These are phyloP conservation scores for Calycina herbarum DNA, from an alignment of 2,329 filamentous ascomycete genomes.

Conservation along the genomic window DNA sequence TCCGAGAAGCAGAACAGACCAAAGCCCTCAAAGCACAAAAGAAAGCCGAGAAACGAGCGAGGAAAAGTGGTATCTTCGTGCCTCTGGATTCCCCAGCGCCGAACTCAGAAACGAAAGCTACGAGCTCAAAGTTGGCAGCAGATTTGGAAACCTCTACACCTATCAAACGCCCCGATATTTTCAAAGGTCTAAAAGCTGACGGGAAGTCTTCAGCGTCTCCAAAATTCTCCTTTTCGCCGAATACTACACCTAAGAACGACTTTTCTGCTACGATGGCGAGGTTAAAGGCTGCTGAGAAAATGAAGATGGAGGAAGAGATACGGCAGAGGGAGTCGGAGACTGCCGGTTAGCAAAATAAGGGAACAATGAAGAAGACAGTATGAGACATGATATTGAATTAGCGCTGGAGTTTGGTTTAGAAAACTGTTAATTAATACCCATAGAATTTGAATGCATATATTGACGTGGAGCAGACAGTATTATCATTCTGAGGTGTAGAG, in stretches of 20 bases:
- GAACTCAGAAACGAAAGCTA: conserved; percentile 11
- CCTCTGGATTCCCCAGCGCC: conserved; percentile 30
- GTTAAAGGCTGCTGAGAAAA: conserved; percentile 54
- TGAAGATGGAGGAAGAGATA: conserved; percentile 56
- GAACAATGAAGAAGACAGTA: background rate
- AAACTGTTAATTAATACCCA: background rate
- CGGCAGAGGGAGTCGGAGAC: conserved; percentile 46
- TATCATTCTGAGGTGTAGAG: too few species aligned
- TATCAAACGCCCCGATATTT: conserved; percentile 38
- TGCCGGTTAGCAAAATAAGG: conserved; percentile 26
- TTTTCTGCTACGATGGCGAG: conserved; percentile 52
- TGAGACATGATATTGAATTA: background rate
- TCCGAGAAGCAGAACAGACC: conserved; percentile 30
- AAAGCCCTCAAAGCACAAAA: conserved; percentile 42
- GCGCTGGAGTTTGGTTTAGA: conserved; percentile 1
- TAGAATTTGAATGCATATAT: background rate
- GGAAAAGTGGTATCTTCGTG: conserved; percentile 39
- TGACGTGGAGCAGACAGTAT: too few species aligned
- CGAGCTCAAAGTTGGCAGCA: conserved; percentile 17
- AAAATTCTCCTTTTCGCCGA: conserved; percentile 37
- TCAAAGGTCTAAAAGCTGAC: conserved; percentile 42
- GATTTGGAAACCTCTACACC: conserved; percentile 32
- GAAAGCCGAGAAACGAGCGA: conserved; percentile 40
- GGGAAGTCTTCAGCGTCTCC: conserved; percentile 40
- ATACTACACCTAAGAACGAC: conserved; percentile 32